Evolutionary conservation across 371 early-diverging fungal species (phyloP), one percentile per base, ranked within the genome.

Genomic region (Circinella umbellata): DNA sequence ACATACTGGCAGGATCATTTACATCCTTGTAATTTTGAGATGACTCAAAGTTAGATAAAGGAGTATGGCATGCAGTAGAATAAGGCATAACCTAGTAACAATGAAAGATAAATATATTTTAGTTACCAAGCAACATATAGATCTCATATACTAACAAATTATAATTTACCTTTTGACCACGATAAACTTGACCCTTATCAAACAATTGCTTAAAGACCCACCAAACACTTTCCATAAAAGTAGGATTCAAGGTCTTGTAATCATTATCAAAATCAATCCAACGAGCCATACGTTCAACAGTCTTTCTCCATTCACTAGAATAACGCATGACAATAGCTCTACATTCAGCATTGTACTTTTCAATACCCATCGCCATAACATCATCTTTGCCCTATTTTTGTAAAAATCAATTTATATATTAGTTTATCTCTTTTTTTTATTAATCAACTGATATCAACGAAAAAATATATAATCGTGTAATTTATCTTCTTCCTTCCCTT

Each of bases 181-280:
- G 93, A 86, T 99, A 99, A 9, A 99, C 96, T 76, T 95, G 96
- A 53, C 91, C 97, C 89, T 98, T 98, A 37, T 95, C 93, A 70
- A 89, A 98, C 39, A 99, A 90, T 83, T 95, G 92, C 90, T 98
- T 96, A 83, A 99, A 99, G 20, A 98, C 96, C 98, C 99, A 99
- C 99, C 99, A 99, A 42, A 96, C 97, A 55, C 93, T 93, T 84
- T 99, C 98, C 99, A 99, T 99, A 79, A 98, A 99, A 55, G 89
- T 76, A 36, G 90, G 84, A 80, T 99, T 93, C 80, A 99, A 82
- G 1, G 99, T 99, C 87, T 98, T 99, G 91, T 99, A 99, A 81
- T 98, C 99, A 76, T 99, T 99, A 82, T 98, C 93, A 79, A 99
- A 99, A 80, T 99, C 99, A 76, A 99, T 98, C 99, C 99, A 99